Base-by-base conservation (phyloP, 2,329 filamentous ascomycete species). In the Trichoderma brevicompactum region DNA sequence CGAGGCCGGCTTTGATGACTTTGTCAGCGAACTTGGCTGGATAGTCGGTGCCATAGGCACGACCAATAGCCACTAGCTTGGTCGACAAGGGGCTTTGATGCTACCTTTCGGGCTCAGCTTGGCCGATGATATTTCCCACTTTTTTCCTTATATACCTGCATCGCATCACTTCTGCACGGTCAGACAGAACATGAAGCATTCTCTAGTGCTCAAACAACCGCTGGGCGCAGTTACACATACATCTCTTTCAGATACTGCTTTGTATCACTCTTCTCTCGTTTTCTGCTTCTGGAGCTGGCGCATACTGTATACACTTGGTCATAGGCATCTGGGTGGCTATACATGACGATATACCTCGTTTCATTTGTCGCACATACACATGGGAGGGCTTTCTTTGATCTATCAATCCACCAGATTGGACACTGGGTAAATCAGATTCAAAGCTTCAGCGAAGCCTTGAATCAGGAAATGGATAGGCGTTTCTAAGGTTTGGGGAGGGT, bases 11-110 rank as follows among this genome's bases (percentile, higher is more conserved):
- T 70, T 81, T 5, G 78, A 80, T 53, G 77, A 80, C 64, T 78
- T 81, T 67, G 76, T 73, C 48, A 76, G 68, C 58, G 84, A 86
- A 71, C 74, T 85, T 67, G 78, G 81, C 62, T 85, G 83, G 82
- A 82, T 86, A 72, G 81, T 80, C 10, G 78, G 80, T 38, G 75
- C 79, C 28, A 83, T 86, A 67, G 76, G 76, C 58, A 74, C 71
- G 34, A 77, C 40, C 12, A 28, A 10, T 17, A 40, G 52, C 23
- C 44, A 54, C 36, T 65, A 61, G 44, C 12, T 54, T n/a, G 52
- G n/a, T 53, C 3, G 8, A 17, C 15, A 38, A 10, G 19, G 49
- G 49, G 12, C 5, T 9, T 36, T n/a, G 36, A 54, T 19, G 34
- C 36, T 8, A 19, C 50, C n/a, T 7, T 4, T 49, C 9, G 13